phyloP scores from a whole-genome alignment of 2,329 filamentous ascomycete genomes.

The Xylaria sp. region DNA sequence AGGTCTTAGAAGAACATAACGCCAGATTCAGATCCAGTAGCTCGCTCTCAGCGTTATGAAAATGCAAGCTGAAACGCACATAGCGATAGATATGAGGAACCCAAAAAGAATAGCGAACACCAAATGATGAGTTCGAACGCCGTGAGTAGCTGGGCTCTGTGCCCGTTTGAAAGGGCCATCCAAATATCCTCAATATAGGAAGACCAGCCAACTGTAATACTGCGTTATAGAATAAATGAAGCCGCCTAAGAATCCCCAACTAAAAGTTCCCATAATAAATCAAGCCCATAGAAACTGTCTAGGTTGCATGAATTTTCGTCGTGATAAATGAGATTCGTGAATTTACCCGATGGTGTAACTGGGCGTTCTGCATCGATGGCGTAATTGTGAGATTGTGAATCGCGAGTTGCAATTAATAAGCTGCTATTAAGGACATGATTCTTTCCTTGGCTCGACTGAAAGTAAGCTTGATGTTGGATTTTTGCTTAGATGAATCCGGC shows the following conservation, averaged over 20 bases:
- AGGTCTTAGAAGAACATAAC: constrained; percentile 15
- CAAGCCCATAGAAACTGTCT: constrained; percentile 3
- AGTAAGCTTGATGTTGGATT: not conserved
- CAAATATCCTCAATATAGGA: not conserved
- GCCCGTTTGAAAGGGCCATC: not conserved
- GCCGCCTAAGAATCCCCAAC: not conserved
- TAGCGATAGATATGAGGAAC: not conserved
- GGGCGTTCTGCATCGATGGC: not conserved
- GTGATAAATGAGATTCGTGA: constrained; percentile 27
- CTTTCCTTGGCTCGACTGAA: not conserved
- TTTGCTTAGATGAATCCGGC: constrained; percentile 51
- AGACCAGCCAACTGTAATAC: not conserved
- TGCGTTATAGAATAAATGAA: constrained; percentile 8
- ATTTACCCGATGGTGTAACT: not conserved
- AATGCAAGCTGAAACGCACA: constrained; percentile 13
- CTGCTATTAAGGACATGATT: constrained; percentile 17
- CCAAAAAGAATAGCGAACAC: not conserved
- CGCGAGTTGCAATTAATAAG: not conserved
- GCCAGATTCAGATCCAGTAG: constrained; percentile 21
- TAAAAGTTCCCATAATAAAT: constrained; percentile 7
- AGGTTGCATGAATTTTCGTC: constrained; percentile 7
- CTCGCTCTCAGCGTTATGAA: constrained; percentile 1
- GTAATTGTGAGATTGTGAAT: constrained; percentile 1
- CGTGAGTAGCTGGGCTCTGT: not conserved
- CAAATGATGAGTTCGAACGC: constrained; percentile 3